These are phyloP conservation scores for Aspergillus intermedius DNA, from an alignment of 2,329 filamentous ascomycete species.

Conservation along the genomic window DNA sequence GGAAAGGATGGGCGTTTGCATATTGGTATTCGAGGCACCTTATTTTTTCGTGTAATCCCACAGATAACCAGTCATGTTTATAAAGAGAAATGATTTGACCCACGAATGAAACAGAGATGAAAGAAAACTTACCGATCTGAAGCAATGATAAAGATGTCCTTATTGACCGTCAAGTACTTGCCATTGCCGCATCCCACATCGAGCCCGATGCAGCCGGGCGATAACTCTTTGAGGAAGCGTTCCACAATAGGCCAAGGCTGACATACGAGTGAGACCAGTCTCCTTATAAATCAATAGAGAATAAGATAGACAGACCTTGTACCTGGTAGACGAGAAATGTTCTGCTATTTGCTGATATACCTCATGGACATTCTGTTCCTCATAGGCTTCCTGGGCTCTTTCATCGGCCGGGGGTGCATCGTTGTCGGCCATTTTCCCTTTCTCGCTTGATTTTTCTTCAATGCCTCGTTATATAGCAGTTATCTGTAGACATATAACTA, in stretches of 20 bases:
- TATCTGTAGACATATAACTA: too few species aligned
- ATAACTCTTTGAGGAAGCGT: slow-evolving; percentile 61
- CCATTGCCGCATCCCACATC: slow-evolving; percentile 96
- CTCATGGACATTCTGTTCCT: slow-evolving; percentile 78
- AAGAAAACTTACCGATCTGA: slow-evolving; percentile 67
- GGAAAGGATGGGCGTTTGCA: slow-evolving; percentile 9
- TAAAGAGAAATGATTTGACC: slow-evolving; percentile 9
- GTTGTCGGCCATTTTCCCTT: slow-evolving; percentile 8
- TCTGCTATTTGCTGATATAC: slow-evolving; percentile 63
- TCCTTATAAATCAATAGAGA: background rate
- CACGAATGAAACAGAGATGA: slow-evolving; percentile 25
- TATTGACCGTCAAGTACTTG: slow-evolving; percentile 82
- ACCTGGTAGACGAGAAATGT: slow-evolving; percentile 48
- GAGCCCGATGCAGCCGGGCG: slow-evolving; percentile 69
- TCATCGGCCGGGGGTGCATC: background rate
- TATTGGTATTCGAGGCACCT: background rate
- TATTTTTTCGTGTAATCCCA: background rate
- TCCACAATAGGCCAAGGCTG: slow-evolving; percentile 89
- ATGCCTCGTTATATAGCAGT: background rate
- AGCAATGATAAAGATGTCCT: slow-evolving; percentile 68
- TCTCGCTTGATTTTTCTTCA: background rate
- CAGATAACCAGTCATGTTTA: background rate
- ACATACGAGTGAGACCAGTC: background rate
- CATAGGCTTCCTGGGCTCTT: slow-evolving; percentile 51
- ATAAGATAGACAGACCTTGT: slow-evolving; percentile 49